Evolutionary conservation across 306 rosid species (phyloP), one percentile per base, ranked within the genome.

Genomic region (Castanospermum australe): DNA sequence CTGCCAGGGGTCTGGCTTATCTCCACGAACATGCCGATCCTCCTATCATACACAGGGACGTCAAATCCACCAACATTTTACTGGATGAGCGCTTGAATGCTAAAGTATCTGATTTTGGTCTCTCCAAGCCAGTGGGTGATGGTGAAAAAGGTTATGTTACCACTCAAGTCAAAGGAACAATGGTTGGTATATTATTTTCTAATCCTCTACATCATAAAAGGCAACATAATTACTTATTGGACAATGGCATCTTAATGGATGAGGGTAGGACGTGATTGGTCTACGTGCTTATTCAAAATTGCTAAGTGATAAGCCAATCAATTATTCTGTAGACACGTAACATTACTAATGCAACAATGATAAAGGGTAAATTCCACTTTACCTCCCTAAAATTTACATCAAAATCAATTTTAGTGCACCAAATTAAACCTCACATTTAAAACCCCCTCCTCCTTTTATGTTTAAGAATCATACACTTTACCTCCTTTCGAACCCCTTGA

Each of bases 81-180:
- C 81, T 92, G 22, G 98, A 94, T 44, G 92, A 90, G 5, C 72
- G 36, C 60, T 74, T 90, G 61, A 86, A 71, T 45, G 94, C 97
- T 28, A 94, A 90, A 85, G 96, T 94, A 9, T 77, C 93, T 12
- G 98, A 94, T 80, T 94, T 94, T 71, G 98, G 98, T 65, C 90
- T 90, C 83, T 94, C 89, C 69, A 94, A 92, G 78, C 93, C 86
- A 30, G 71, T 86, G 73, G 78, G 77, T 35, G 94, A 92, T 21
- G 65, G 79, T 70, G 90, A 74, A 38, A 89, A 44, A 39, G 93
- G 79, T 56, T 86, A 92, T 45, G 41, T 92, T 57, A 83, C 92
- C 48, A 90, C 96, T 55, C 94, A 88, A 90, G 98, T 93, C 68
- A 93, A 87, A 82, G 95, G 95, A 32, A 91, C 95, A 78, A 85